Evolutionary conservation across 2,329 filamentous ascomycete species (phyloP).

Genomic region (Penicillium glabrum): DNA sequence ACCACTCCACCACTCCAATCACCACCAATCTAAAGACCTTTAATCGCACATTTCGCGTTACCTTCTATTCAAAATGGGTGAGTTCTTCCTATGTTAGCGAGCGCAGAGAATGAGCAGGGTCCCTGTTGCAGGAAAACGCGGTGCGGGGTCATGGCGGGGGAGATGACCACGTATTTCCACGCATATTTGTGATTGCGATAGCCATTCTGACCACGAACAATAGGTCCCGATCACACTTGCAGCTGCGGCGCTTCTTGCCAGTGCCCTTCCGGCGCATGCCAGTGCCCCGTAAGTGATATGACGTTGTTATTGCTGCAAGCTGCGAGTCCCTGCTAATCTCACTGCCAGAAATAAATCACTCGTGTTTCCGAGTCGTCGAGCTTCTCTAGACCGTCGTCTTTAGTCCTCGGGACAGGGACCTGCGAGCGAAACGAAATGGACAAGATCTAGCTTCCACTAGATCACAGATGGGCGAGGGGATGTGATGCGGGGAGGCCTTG

Average conservation of each 20-base stretch:
- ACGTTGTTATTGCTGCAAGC: background rate
- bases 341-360: conserved; percentile 19
- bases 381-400: background rate
- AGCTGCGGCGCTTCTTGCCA: conserved; percentile 43
- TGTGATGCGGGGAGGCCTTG: background rate
- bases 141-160: conserved; percentile 24
- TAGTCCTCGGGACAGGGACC: background rate
- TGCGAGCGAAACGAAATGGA: background rate
- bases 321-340: conserved; percentile 5
- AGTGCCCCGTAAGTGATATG: conserved; percentile 38
- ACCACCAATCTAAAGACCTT: background rate
- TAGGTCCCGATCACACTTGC: conserved; percentile 39
- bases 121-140: background rate
- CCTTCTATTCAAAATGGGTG: conserved; percentile 25
- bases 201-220: conserved; percentile 8
- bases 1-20: background rate
- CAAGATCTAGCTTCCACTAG: background rate
- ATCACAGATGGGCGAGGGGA: background rate
- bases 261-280: conserved; percentile 42
- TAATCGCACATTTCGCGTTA: conserved; percentile 3
- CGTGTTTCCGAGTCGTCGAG: background rate
- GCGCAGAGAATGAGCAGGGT: background rate
- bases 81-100: conserved; percentile 2
- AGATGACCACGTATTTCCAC: conserved; percentile 3
- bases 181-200: background rate